These are phyloP conservation scores for Mollisiaceae sp. DNA, from an alignment of 2,329 filamentous ascomycete species.

Conservation along the genomic window DNA sequence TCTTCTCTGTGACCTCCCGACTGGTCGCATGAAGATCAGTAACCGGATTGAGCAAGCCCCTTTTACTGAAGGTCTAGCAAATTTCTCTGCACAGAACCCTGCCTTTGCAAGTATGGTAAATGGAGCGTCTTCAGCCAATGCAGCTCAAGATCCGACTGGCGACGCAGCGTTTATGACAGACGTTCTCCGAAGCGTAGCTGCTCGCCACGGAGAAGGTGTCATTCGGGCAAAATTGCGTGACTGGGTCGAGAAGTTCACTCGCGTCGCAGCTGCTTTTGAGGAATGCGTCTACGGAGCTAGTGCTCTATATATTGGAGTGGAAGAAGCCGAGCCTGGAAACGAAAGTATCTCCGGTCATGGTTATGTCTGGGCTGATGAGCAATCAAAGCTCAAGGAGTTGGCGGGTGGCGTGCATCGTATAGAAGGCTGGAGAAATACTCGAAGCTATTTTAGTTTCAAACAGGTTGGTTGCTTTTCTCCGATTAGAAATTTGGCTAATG, in stretches of 20 bases:
- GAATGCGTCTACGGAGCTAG: conserved; percentile 94
- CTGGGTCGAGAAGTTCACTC: conserved; percentile 93
- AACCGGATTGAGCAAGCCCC: conserved; percentile 81
- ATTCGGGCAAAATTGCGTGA: conserved; percentile 92
- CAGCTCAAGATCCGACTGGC: conserved; percentile 65
- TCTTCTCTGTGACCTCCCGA: conserved; percentile 88
- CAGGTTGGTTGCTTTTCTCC: conserved; percentile 62
- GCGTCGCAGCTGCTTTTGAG: conserved; percentile 91
- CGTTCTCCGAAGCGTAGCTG: conserved; percentile 80
- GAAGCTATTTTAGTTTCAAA: conserved; percentile 95
- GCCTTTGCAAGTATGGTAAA: conserved; percentile 57
- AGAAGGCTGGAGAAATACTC: conserved; percentile 94
- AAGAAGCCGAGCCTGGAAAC: conserved; percentile 66
- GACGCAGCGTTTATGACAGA: conserved; percentile 89
- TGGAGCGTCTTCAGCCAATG: conserved; percentile 41
- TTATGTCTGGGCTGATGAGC: conserved; percentile 92
- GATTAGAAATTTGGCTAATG: conserved; percentile 35
- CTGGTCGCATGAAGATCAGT: conserved; percentile 92
- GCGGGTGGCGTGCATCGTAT: conserved; percentile 91
- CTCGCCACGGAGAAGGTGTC: conserved; percentile 86
- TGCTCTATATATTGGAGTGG: conserved; percentile 82
- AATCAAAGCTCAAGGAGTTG: conserved; percentile 80
- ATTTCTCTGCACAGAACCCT: conserved; percentile 83
- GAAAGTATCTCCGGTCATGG: conserved; percentile 79
- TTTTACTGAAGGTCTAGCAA: conserved; percentile 81